Evolutionary conservation across 495 filamentous ascomycete species (phyloP).

Genomic region (Talaromyces trachyspermus): DNA sequence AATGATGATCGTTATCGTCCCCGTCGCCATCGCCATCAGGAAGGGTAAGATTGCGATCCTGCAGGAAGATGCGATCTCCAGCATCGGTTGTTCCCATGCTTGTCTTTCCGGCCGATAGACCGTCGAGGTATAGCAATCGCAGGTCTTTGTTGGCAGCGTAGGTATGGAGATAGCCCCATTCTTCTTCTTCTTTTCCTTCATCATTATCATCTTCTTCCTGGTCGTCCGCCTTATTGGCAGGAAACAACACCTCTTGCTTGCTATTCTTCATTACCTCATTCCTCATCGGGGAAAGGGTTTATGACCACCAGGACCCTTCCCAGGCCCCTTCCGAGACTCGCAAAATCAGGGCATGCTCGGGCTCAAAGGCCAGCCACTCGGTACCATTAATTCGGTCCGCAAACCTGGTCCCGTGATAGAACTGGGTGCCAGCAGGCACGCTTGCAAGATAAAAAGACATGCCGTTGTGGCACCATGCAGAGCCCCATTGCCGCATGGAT

Average conservation of each 20-base stretch:
- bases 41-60: slow-evolving; percentile 13
- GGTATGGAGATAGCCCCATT: slow-evolving; percentile 46
- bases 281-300: too few relatives aligned
- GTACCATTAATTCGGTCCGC: slow-evolving; percentile 35
- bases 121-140: slow-evolving; percentile 54
- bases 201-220: background rate
- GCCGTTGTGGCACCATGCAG: slow-evolving; percentile 61
- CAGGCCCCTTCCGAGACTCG: slow-evolving; percentile 9
- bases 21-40: background rate
- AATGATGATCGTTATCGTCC: too few relatives aligned
- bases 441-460: slow-evolving; percentile 56
- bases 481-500: slow-evolving; percentile 64
- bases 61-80: slow-evolving; percentile 47
- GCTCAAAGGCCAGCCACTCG: slow-evolving; percentile 67
- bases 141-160: slow-evolving; percentile 43
- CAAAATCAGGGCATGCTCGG: slow-evolving; percentile 59
- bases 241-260: background rate
- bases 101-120: slow-evolving; percentile 52
- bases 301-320: background rate
- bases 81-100: slow-evolving; percentile 53
- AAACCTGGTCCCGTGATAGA: slow-evolving; percentile 52
- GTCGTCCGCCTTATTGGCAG: too few relatives aligned
- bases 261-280: too few relatives aligned
- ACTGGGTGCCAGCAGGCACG: slow-evolving; percentile 49
- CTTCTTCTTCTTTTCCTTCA: background rate